Percentiles rank a stretch among this genome's conserved stretches.
Conservation (phyloP, 192 early-diverging fungal genomes). For the Coemansia sp. region DNA sequence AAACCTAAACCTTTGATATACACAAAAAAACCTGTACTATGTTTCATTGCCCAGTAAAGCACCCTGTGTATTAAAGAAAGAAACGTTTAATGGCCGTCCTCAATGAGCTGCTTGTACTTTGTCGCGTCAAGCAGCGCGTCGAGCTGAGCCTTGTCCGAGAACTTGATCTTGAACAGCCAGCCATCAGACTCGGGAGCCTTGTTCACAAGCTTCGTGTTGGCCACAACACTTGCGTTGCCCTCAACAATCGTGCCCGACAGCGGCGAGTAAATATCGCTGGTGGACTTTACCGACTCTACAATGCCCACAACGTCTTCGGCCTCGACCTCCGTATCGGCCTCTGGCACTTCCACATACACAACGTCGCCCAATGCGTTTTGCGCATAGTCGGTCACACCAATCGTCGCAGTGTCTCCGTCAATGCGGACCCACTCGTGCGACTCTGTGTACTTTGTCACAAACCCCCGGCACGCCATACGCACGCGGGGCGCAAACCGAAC, state of each 20-base stretch:
- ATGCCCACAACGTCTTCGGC: constrained; percentile 67
- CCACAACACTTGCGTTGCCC: constrained; percentile 66
- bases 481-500: background rate
- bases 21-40: constrained; percentile 11
- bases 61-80: background rate
- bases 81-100: constrained; percentile 22
- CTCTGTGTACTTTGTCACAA: constrained; percentile 62
- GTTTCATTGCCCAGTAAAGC: background rate
- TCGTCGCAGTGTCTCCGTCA: constrained; percentile 71
- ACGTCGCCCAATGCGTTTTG: constrained; percentile 90
- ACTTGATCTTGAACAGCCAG: constrained; percentile 92
- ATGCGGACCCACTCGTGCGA: constrained; percentile 94
- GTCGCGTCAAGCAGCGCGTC: constrained; percentile 69
- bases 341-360: constrained; percentile 88
- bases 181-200: constrained; percentile 68
- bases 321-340: constrained; percentile 63
- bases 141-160: constrained; percentile 66
- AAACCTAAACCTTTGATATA: background rate
- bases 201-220: constrained; percentile 81
- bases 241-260: constrained; percentile 78
- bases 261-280: constrained; percentile 88
- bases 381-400: constrained; percentile 93
- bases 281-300: constrained; percentile 95
- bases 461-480: background rate
- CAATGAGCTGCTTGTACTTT: constrained; percentile 64